phyloP scores from a whole-genome alignment of 148 eudicot genomes.

The Beta vulgaris region DNA sequence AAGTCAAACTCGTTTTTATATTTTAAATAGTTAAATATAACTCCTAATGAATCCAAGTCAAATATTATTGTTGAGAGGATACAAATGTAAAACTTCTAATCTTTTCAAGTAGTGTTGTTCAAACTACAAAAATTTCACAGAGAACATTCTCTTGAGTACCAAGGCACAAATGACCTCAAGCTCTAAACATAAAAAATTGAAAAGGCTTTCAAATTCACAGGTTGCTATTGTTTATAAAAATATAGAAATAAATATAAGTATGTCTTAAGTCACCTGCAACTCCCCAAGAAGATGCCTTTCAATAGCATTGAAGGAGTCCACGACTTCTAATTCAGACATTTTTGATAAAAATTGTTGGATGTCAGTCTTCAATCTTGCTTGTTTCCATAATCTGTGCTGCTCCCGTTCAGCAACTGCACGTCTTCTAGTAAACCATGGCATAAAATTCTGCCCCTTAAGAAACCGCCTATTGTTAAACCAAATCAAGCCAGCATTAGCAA shows the following conservation, averaged over 20 bases:
- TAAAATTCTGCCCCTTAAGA: slow-evolving; percentile 74
- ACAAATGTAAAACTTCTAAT: background rate
- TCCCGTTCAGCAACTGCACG: slow-evolving; percentile 86
- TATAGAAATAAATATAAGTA: background rate
- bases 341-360: slow-evolving; percentile 54
- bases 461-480: slow-evolving; percentile 55
- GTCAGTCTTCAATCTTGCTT: slow-evolving; percentile 80
- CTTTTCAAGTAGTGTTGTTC: no score
- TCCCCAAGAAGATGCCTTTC: slow-evolving; percentile 82
- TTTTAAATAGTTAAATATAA: background rate
- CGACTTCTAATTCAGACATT: slow-evolving; percentile 80
- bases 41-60: background rate
- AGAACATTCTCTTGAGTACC: no score
- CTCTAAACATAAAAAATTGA: no score
- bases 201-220: no score
- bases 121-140: no score
- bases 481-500: slow-evolving; percentile 9
- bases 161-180: background rate
- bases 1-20: background rate
- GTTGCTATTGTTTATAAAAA: background rate
- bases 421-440: slow-evolving; percentile 86
- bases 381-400: slow-evolving; percentile 78
- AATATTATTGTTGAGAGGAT: background rate
- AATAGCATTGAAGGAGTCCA: slow-evolving; percentile 84
- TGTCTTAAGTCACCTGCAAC: slow-evolving; percentile 52